Evolutionary conservation across 2,329 filamentous ascomycete genomes (phyloP).

Genomic region (Trichoderma guizhouense): DNA sequence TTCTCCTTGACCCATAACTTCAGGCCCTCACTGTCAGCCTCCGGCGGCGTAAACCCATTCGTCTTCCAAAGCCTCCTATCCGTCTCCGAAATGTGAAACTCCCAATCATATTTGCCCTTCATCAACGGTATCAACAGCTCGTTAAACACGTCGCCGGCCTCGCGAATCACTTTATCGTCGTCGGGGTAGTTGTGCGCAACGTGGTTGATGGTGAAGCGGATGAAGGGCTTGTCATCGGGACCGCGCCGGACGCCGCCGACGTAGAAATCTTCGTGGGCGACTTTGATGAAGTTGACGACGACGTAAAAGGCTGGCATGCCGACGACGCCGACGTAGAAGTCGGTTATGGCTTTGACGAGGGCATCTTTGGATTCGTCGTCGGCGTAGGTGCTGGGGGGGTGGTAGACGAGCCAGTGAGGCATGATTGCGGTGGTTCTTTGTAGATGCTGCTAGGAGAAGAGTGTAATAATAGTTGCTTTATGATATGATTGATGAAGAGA

Average conservation of each 20-base stretch:
- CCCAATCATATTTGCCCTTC: constrained; percentile 38
- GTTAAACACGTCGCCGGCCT: neutral
- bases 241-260: constrained; percentile 8
- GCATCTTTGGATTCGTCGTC: constrained; percentile 10
- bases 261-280: neutral
- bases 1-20: constrained; percentile 28
- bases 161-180: neutral
- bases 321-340: constrained; percentile 2
- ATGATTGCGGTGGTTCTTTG: constrained; percentile 1
- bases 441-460: neutral
- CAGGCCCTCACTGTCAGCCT: constrained; percentile 34
- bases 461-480: neutral
- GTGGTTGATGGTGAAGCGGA: constrained; percentile 16
- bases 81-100: constrained; percentile 42
- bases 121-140: constrained; percentile 15
- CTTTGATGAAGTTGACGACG: constrained; percentile 17
- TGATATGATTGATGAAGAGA: neutral
- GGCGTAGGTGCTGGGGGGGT: constrained; percentile 6
- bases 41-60: constrained; percentile 38
- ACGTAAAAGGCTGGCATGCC: constrained; percentile 19
- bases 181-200: constrained; percentile 5
- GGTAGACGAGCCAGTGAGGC: constrained; percentile 19
- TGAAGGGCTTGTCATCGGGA: constrained; percentile 3
- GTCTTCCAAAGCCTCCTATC: constrained; percentile 43
- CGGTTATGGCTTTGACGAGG: constrained; percentile 11